Evolutionary conservation across 768 basidiomycete genomes (phyloP), one percentile per base, ranked within the genome.

Genomic region (Auricularia auricula-judae): DNA sequence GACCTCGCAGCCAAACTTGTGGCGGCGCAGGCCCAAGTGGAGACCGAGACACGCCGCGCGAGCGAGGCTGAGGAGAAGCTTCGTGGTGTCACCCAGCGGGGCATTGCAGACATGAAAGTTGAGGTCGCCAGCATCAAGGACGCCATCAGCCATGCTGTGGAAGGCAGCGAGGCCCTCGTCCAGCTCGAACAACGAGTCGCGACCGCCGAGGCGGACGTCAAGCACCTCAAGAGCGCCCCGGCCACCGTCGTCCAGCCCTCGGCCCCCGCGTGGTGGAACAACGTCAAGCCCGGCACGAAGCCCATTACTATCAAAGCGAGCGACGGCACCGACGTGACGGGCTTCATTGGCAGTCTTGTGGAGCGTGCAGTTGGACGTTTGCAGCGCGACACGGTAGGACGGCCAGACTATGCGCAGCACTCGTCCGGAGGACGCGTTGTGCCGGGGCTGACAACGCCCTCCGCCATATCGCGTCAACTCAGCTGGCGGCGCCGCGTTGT

Each of bases 361-460:
- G 86, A 93, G 65, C 77, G 82, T 14, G 88, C 91, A 0, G 82
- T 96, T 3, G 78, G 77, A 21, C 82, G 84, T 65, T 81, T 84
- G 29, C 76, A 76, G 44, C 92, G 91, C 73, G 96, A 98, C 71
- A 79, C 76, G n/a, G 74, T 97, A 44, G 91, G 86, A 1, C 86
- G 85, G 51, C 78, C 89, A 0, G 96, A 99, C 74, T 95, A 84
- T 70, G 96, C 97, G 0, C 77, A 93, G 3, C 86, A 87, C 72
- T 89, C 91, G 14, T 84, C 83, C 4, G 96, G 96, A 2, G 96
- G 84, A 2, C 78, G 84, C 0, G 78, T 93, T 66, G 86, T 97
- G 56, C 93, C 93, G 0, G 81, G 82, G 2, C 83, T 96, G 66
- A 98, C 96, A 0, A 88, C 88, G 51, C 79, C 81, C n/a, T 90